phyloP scores from a whole-genome alignment of 179 eudicot genomes.

The Amaranthus tricolor region DNA sequence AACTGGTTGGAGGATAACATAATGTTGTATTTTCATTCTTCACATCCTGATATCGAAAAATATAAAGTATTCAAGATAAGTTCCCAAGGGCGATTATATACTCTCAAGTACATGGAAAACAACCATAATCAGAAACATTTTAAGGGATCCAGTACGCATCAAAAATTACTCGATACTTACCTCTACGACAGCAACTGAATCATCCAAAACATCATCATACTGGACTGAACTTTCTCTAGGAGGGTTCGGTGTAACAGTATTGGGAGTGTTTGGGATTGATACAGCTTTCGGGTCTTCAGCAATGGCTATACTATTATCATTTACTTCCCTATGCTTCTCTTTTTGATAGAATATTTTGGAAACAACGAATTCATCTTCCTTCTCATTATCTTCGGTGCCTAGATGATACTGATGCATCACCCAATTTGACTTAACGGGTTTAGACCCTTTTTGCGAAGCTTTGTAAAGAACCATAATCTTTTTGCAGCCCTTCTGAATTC shows the following conservation, averaged over 20 bases:
- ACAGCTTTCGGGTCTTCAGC: constrained; percentile 30
- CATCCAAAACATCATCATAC: constrained; percentile 40
- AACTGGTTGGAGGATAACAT: constrained; percentile 25
- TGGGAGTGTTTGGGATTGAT: constrained; percentile 50
- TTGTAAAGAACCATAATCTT: constrained; percentile 88
- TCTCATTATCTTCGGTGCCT: constrained; percentile 71
- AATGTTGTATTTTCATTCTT: constrained; percentile 18
- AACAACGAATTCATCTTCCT: constrained; percentile 69
- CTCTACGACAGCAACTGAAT: constrained; percentile 29
- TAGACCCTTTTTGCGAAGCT: constrained; percentile 52
- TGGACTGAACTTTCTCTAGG: constrained; percentile 42
- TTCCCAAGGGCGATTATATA: too few relatives aligned
- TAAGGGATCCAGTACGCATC: too few relatives aligned
- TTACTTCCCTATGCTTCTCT: constrained; percentile 38
- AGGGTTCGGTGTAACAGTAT: constrained; percentile 47
- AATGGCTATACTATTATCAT: constrained; percentile 17
- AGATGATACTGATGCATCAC: constrained; percentile 97
- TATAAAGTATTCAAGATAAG: not conserved
- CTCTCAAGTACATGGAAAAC: not conserved
- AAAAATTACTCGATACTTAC: constrained; percentile 30
- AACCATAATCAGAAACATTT: not conserved
- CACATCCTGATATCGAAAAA: constrained; percentile 33
- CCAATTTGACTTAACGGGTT: constrained; percentile 77
- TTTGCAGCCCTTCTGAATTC: constrained; percentile 69
- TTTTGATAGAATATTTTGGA: constrained; percentile 70